Conservation (phyloP, 768 basidiomycete genomes). For the Mycena pura region DNA sequence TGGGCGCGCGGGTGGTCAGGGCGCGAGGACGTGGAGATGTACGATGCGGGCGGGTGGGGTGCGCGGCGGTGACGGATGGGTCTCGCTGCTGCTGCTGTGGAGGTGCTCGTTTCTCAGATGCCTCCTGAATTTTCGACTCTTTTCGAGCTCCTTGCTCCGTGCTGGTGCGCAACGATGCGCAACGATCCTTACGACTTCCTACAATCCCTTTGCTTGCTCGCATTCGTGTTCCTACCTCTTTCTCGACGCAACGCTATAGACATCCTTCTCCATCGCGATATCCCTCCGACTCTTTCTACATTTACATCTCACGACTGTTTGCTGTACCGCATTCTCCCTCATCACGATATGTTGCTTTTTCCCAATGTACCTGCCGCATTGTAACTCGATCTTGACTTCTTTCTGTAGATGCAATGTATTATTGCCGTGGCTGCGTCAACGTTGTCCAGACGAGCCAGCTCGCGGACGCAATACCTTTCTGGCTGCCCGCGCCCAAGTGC, state of each 20-base stretch:
- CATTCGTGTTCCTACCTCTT: no score
- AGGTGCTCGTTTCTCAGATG: neutral
- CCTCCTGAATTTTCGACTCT: neutral
- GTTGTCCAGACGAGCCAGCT: no score
- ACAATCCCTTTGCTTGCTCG: no score
- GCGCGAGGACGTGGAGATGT: slow-evolving; percentile 15
- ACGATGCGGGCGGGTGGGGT: slow-evolving; percentile 7
- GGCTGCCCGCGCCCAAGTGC: neutral
- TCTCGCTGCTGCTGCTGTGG: no score
- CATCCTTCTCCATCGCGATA: no score
- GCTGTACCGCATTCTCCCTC: neutral
- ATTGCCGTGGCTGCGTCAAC: slow-evolving; percentile 4
- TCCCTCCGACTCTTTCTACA: no score
- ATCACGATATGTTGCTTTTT: no score
- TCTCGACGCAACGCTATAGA: no score
- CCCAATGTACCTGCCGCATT: neutral
- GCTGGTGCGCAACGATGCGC: no score
- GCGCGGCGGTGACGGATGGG: neutral
- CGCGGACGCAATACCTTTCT: neutral
- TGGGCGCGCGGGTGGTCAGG: neutral
- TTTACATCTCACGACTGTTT: no score
- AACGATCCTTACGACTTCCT: no score
- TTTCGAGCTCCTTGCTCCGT: no score
- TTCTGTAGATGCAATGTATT: slow-evolving; percentile 3
- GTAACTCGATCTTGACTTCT: neutral